Evolutionary conservation across 2,329 filamentous ascomycete genomes (phyloP).

Genomic region (Epichloe coenophiala): DNA sequence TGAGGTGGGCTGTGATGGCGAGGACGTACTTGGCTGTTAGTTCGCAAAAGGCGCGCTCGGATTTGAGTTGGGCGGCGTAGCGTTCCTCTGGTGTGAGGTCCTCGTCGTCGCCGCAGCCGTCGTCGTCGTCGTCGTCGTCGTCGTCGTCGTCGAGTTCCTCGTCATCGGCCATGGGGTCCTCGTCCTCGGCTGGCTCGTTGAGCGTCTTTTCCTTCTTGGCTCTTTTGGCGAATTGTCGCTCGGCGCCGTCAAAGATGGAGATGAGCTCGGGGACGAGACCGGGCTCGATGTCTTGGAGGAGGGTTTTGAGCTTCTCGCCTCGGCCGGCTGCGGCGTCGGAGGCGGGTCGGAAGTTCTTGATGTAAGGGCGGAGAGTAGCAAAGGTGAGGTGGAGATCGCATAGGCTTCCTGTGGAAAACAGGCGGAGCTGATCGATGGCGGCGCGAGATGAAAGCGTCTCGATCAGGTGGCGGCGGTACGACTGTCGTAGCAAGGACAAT

Average conservation of each 20-base stretch:
- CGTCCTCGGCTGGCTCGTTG: slow-evolving; percentile 54
- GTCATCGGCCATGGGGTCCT: slow-evolving; percentile 56
- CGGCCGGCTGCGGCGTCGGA: slow-evolving; percentile 11
- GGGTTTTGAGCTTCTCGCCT: slow-evolving; percentile 21
- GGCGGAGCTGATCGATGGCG: slow-evolving; percentile 63
- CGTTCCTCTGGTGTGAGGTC: slow-evolving; percentile 43
- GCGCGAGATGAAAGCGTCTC: slow-evolving; percentile 53
- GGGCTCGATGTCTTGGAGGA: slow-evolving; percentile 55
- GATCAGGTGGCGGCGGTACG: slow-evolving; percentile 50
- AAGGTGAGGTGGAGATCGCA: slow-evolving; percentile 77
- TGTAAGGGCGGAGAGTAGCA: slow-evolving; percentile 49
- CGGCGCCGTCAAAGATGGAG: slow-evolving; percentile 63
- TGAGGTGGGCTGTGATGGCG: slow-evolving; percentile 58
- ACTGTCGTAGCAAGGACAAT: slow-evolving; percentile 40
- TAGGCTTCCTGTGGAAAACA: slow-evolving; percentile 60
- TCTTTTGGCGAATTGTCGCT: slow-evolving; percentile 65
- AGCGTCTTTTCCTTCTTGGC: slow-evolving; percentile 41
- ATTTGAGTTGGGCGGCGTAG: slow-evolving; percentile 53
- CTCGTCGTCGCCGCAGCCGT: slow-evolving; percentile 24
- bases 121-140: slow-evolving; percentile 44
- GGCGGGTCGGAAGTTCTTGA: slow-evolving; percentile 26
- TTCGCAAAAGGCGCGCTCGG: slow-evolving; percentile 77
- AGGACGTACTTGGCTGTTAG: slow-evolving; percentile 76
- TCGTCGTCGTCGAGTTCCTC: slow-evolving; percentile 37
- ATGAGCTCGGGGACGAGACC: slow-evolving; percentile 54